Percentiles rank a stretch among this genome's conserved stretches.
Conservation (phyloP, 2,329 filamentous ascomycete species). For the Paracoccidioides brasiliensis region DNA sequence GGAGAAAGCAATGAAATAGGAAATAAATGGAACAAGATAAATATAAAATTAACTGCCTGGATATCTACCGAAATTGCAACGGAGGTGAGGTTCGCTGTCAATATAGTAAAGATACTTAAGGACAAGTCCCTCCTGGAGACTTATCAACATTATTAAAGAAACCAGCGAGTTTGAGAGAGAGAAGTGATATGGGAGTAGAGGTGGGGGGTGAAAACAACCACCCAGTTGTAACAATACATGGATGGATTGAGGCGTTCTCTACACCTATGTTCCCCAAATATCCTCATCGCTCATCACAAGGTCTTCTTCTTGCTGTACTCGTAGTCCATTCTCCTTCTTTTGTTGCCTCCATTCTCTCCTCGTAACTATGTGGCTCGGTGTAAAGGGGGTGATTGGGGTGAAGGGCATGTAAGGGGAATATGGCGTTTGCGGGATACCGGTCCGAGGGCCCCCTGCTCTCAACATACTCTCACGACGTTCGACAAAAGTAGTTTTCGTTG, state of each 20-base stretch:
- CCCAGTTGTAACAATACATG: neutral
- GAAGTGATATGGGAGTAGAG: neutral
- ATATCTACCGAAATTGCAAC: too few species aligned
- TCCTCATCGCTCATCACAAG: conserved; percentile 33
- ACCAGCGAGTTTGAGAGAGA: neutral
- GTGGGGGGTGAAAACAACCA: neutral
- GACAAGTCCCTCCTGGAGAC: neutral
- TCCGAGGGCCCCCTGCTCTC: conserved; percentile 28
- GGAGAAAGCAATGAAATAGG: too few species aligned
- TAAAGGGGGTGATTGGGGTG: conserved; percentile 38
- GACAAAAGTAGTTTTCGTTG: conserved; percentile 38
- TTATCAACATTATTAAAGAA: neutral
- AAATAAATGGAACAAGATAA: too few species aligned
- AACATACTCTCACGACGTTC: conserved; percentile 28
- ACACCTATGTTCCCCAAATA: conserved; percentile 29
- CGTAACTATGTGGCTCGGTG: conserved; percentile 33
- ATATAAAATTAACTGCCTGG: too few species aligned
- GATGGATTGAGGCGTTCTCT: neutral
- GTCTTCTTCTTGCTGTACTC: conserved; percentile 35
- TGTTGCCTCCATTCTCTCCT: conserved; percentile 31
- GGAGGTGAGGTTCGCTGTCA: neutral
- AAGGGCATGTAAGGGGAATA: conserved; percentile 41
- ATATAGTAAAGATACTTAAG: too few species aligned
- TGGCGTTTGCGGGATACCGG: conserved; percentile 34
- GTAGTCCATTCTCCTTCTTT: conserved; percentile 30